A percentile compares a stretch with the other conserved stretches of the same genome.
These are phyloP conservation scores for Syzygium syzygioides DNA, from an alignment of 441 rosid species.

Conservation along the genomic window DNA sequence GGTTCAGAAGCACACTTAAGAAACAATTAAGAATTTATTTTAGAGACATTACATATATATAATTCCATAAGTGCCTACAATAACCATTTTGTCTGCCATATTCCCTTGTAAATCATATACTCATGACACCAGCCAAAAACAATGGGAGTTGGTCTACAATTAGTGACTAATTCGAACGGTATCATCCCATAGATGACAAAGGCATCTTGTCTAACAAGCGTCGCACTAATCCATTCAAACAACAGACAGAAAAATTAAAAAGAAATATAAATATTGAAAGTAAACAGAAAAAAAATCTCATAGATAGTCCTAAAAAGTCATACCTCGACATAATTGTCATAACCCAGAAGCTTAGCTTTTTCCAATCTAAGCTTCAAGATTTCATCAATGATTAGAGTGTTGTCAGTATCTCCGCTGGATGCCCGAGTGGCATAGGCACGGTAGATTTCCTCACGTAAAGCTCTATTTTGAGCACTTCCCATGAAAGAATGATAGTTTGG, in stretches of 20 bases:
- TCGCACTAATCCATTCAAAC: not conserved
- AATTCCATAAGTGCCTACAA: not conserved
- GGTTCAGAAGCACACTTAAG: not conserved
- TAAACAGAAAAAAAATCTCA: not conserved
- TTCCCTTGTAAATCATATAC: not conserved
- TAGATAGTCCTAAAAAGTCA: not conserved
- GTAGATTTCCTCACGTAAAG: too few relatives aligned
- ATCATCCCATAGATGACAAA: not conserved
- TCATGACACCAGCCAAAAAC: not conserved
- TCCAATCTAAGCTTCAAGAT: constrained; percentile 46
- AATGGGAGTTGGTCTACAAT: not conserved
- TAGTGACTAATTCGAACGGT: not conserved
- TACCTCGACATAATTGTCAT: constrained; percentile 85
- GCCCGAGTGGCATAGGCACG: not conserved
- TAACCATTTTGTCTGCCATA: not conserved
- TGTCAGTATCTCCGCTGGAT: not conserved
- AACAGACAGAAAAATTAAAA: not conserved
- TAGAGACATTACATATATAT: not conserved
- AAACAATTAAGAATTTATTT: not conserved
- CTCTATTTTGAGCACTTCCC: not conserved
- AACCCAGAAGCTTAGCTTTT: constrained; percentile 65
- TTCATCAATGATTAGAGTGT: not conserved
- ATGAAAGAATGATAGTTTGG: not conserved
- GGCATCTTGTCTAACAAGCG: not conserved
- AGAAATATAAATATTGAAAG: not conserved